phyloP scores from a whole-genome alignment of 495 filamentous ascomycete species.

The Daldinia decipiens region DNA sequence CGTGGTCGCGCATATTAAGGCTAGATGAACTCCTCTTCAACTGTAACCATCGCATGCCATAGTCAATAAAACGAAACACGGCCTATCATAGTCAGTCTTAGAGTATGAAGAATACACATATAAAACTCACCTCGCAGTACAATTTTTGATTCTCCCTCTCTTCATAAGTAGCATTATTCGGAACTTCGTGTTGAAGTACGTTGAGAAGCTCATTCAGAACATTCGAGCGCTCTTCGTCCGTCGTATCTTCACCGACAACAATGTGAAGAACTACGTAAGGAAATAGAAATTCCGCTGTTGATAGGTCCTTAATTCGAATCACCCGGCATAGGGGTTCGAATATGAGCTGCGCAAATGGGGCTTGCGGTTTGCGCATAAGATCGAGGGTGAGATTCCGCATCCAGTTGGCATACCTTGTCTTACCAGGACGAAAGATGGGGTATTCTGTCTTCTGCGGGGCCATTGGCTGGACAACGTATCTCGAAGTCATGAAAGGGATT shows the following conservation, averaged over 20 bases:
- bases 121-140: constrained; percentile 75
- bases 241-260: constrained; percentile 70
- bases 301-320: constrained; percentile 82
- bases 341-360: constrained; percentile 73
- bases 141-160: constrained; percentile 76
- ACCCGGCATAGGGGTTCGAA: constrained; percentile 84
- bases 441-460: constrained; percentile 68
- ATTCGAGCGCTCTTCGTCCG: constrained; percentile 69
- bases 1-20: constrained; percentile 51
- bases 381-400: constrained; percentile 81
- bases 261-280: constrained; percentile 86
- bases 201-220: constrained; percentile 75
- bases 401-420: constrained; percentile 78
- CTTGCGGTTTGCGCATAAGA: constrained; percentile 76
- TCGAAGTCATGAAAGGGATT: constrained; percentile 85
- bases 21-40: constrained; percentile 66
- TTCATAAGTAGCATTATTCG: constrained; percentile 60
- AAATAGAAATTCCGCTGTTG: constrained; percentile 84
- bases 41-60: constrained; percentile 89
- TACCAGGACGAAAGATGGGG: constrained; percentile 74
- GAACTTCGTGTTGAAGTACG: constrained; percentile 71
- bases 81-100: constrained; percentile 63
- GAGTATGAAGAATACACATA: neutral
- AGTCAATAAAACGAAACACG: constrained; percentile 90
- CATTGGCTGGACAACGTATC: constrained; percentile 74